Conservation (phyloP, 257 asterid species). For the Capsicum pubescens region DNA sequence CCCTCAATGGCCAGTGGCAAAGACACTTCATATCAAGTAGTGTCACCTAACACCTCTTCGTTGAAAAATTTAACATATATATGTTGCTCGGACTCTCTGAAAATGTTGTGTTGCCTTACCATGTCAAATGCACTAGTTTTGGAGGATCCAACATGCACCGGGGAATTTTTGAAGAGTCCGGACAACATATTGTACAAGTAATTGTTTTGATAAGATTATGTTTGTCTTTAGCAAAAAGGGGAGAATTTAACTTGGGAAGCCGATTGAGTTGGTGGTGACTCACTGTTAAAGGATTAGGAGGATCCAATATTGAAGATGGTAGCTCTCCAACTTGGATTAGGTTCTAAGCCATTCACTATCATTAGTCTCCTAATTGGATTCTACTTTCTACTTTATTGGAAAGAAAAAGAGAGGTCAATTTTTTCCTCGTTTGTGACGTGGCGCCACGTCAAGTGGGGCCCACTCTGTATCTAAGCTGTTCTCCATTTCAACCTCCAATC, state of each 20-base stretch:
- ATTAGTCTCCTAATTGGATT: constrained; percentile 13
- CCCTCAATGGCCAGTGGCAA: no score
- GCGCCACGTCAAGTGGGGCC: constrained; percentile 21
- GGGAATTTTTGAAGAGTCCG: no score
- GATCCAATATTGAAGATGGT: background rate
- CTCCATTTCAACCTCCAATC: background rate
- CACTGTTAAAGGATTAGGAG: background rate
- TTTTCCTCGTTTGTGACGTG: background rate
- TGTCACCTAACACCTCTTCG: background rate
- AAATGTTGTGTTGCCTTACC: no score
- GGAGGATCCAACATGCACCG: no score
- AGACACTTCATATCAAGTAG: background rate
- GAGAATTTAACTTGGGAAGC: background rate
- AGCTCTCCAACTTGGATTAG: constrained; percentile 24
- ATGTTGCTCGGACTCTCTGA: no score
- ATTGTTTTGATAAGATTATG: background rate
- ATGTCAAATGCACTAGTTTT: no score
- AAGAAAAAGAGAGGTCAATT: background rate
- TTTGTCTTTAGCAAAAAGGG: background rate
- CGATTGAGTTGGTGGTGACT: constrained; percentile 6
- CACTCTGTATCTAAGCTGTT: background rate
- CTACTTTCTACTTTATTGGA: background rate
- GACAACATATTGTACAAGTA: no score
- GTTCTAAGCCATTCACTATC: background rate
- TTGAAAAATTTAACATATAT: background rate